Base-by-base conservation (phyloP, 441 rosid species). In the Brassica balearica region DNA sequence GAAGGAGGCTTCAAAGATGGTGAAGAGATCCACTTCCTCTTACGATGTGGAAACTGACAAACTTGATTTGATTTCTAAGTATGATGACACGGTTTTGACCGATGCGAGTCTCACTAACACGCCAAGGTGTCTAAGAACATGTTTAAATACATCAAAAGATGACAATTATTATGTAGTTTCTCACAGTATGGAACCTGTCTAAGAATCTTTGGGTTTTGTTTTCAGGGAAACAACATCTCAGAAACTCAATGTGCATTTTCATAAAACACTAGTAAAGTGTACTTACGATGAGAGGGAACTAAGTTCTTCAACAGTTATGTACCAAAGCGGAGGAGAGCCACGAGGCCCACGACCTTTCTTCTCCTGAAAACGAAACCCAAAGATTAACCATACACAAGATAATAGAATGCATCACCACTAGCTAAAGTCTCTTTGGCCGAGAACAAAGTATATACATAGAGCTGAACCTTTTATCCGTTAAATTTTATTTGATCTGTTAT, bases 61-160 rank as follows among this genome's bases (percentile, higher is more conserved):
- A 34, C 19, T 23, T 32, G 34, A 8, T 53, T 12, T 55, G 83
- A 80, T 63, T 10, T 56, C 85, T 82, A 88, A 14, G 79, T 83
- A 34, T 90, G 73, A 89, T 74, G 38, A 93, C 91, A 2, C 96
- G 93, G 71, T 89, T 84, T 81, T 88, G 96, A 67, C 92, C 92
- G 14, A 87, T 87, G 41, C 99, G 85, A 11, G 87, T 87, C 88
- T 93, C 99, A 78, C 82, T 89, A 77, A 91, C 85, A 73, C 95
- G 96, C 97, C 94, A 73, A 95, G 97, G 85, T 95, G 98, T 73
- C 96, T 95, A 73, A 95, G 91, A 74, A 93, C 92, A 96, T 95
- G 80, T 34, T 70, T 5, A 68, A 83, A 74, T 5, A 61, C 19
- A 74, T 29, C 19, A 69, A 36, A 59, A 72, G 5, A 12, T 14